phyloP scores from a whole-genome alignment of 345 rosid species.

The Arabis alpina region DNA sequence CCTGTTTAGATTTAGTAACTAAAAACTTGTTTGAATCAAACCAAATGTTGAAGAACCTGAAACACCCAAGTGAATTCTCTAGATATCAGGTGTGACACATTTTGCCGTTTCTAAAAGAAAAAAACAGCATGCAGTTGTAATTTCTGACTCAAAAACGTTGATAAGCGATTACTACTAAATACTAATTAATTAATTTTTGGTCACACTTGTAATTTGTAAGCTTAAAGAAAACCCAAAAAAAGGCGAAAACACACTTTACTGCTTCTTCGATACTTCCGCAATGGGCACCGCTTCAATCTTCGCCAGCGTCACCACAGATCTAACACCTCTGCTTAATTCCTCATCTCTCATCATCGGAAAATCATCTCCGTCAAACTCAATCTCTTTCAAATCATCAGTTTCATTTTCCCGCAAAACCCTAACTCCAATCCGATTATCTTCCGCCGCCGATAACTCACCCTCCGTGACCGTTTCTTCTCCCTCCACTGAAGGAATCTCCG shows the following conservation, averaged over 20 bases:
- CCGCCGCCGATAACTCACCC: constrained; percentile 45
- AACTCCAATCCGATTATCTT: constrained; percentile 39
- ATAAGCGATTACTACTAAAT: neutral
- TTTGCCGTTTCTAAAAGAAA: constrained; percentile 20
- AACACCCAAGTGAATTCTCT: too few relatives aligned
- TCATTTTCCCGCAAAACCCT: constrained; percentile 42
- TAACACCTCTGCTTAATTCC: constrained; percentile 1
- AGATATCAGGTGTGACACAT: neutral
- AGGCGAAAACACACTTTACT: neutral
- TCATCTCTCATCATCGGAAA: constrained; percentile 26
- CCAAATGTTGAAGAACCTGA: too few relatives aligned
- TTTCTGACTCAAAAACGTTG: constrained; percentile 1
- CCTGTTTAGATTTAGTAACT: too few relatives aligned
- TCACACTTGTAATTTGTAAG: constrained; percentile 6
- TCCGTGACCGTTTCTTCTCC: constrained; percentile 22
- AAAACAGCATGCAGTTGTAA: constrained; percentile 27
- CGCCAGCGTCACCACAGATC: constrained; percentile 27
- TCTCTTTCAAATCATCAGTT: constrained; percentile 37
- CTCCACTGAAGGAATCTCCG: constrained; percentile 11
- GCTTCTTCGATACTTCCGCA: constrained; percentile 35
- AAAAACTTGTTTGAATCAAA: too few relatives aligned
- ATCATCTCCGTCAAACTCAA: neutral
- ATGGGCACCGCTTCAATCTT: constrained; percentile 40
- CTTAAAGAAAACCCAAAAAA: neutral
- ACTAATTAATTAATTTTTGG: neutral